Conservation (phyloP, 1,284 basidiomycete species). For the Malassezia sp. region DNA sequence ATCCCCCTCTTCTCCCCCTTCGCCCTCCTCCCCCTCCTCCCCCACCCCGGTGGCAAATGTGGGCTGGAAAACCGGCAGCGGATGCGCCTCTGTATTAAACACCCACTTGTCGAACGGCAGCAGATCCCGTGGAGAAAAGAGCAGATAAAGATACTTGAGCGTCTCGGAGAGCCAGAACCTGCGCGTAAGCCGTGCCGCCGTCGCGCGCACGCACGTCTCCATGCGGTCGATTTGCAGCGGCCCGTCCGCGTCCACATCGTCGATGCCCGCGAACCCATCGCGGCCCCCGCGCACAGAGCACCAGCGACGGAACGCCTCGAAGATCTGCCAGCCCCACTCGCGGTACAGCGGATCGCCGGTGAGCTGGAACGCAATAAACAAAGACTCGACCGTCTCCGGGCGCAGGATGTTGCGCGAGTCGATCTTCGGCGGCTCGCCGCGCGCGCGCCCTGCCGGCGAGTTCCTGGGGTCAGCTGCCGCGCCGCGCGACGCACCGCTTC, state of each 20-base stretch:
- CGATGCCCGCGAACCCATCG: slow-evolving; percentile 73
- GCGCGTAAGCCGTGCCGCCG: neutral
- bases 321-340: slow-evolving; percentile 76
- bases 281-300: slow-evolving; percentile 55
- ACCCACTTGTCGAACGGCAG: slow-evolving; percentile 63
- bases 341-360: slow-evolving; percentile 75
- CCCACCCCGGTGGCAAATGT: slow-evolving; percentile 24
- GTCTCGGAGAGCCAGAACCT: slow-evolving; percentile 61
- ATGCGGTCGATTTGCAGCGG: slow-evolving; percentile 69
- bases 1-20: too few relatives aligned
- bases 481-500: slow-evolving; percentile 7
- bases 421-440: slow-evolving; percentile 51
- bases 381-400: slow-evolving; percentile 85
- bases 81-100: slow-evolving; percentile 60
- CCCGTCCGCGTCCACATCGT: slow-evolving; percentile 59
- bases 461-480: slow-evolving; percentile 1
- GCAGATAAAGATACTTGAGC: slow-evolving; percentile 81
- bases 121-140: slow-evolving; percentile 64
- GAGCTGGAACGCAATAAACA: slow-evolving; percentile 72
- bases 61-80: slow-evolving; percentile 38
- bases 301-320: slow-evolving; percentile 74
- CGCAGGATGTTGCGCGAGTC: slow-evolving; percentile 79
- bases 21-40: too few relatives aligned
- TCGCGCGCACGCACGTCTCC: slow-evolving; percentile 62
- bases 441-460: neutral